A percentile compares a stretch with the other conserved stretches of the same genome.
These are phyloP conservation scores for Globisporangium mamillatum DNA, from an alignment of 352 stramenopile genomes.

Conservation along the genomic window DNA sequence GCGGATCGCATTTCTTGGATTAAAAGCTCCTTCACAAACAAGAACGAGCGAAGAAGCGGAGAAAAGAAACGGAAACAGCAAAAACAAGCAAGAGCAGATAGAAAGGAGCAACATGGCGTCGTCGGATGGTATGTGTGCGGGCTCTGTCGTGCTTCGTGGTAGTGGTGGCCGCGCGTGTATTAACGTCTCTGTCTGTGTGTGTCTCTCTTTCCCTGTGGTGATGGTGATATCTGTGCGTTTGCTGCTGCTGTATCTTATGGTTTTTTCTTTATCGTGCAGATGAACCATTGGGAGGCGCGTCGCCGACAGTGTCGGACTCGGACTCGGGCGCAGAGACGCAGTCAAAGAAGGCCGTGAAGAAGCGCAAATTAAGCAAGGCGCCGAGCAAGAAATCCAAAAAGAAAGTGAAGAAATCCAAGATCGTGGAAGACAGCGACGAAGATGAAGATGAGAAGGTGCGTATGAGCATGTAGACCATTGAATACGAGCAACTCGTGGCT, in stretches of 20 bases:
- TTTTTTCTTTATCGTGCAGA: constrained; percentile 28
- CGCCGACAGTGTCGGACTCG: constrained; percentile 83
- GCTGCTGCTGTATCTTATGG: not conserved
- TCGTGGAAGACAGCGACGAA: constrained; percentile 55
- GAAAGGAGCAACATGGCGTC: constrained; percentile 15
- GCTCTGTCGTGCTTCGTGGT: not conserved
- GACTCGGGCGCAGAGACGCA: constrained; percentile 65
- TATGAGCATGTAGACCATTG: not conserved
- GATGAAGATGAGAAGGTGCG: constrained; percentile 59
- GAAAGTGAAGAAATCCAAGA: constrained; percentile 67
- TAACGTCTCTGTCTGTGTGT: not conserved
- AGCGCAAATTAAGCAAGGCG: constrained; percentile 62
- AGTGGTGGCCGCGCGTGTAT: not conserved
- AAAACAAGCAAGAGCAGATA: constrained; percentile 1
- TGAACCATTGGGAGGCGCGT: constrained; percentile 62
- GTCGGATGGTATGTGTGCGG: constrained; percentile 17
- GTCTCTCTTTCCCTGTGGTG: no score
- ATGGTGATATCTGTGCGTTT: not conserved
- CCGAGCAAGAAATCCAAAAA: constrained; percentile 40
- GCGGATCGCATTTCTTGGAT: not conserved
- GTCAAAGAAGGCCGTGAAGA: constrained; percentile 43
- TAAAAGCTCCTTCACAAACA: not conserved
- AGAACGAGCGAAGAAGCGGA: not conserved
- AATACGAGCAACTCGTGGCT: not conserved
- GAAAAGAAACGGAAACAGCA: constrained; percentile 7